Percentiles rank a stretch among this genome's conserved stretches.
These are phyloP conservation scores for Nigrospora osmanthi DNA, from an alignment of 2,329 filamentous ascomycete genomes.

Conservation along the genomic window DNA sequence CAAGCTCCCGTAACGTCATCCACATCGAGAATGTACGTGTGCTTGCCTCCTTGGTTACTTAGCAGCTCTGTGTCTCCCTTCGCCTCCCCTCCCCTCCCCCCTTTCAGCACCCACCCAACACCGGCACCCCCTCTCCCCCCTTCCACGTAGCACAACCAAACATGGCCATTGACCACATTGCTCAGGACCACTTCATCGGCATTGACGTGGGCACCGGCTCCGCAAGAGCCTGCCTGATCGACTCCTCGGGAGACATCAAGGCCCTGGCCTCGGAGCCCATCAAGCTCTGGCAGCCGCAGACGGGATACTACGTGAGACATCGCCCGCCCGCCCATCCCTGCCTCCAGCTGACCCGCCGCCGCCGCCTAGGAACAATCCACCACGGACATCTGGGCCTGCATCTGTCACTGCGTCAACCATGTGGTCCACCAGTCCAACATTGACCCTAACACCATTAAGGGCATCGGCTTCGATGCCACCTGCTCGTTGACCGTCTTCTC, in stretches of 20 bases:
- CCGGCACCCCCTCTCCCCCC: background rate
- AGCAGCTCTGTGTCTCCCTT: background rate
- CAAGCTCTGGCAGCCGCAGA: constrained; percentile 71
- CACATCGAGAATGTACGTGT: constrained; percentile 21
- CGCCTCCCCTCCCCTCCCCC: background rate
- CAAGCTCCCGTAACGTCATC: constrained; percentile 22
- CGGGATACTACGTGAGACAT: constrained; percentile 61
- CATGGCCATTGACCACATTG: constrained; percentile 8
- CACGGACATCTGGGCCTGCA: constrained; percentile 91
- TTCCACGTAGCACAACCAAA: constrained; percentile 8
- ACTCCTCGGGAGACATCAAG: constrained; percentile 82
- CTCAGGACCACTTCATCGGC: constrained; percentile 61
- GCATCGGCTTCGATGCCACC: constrained; percentile 97
- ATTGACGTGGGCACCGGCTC: constrained; percentile 96
- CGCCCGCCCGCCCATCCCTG: too few relatives aligned
- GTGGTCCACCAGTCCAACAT: constrained; percentile 77
- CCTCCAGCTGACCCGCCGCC: background rate
- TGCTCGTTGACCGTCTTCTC: constrained; percentile 92
- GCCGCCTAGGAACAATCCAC: constrained; percentile 81
- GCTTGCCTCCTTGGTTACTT: background rate
- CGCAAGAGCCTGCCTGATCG: constrained; percentile 91
- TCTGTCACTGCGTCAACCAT: constrained; percentile 79
- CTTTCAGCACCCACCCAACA: background rate
- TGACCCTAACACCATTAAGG: constrained; percentile 67
- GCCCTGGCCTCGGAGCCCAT: constrained; percentile 67